Conservation (phyloP, 2,329 filamentous ascomycete genomes). For the Xylariaceae sp. region DNA sequence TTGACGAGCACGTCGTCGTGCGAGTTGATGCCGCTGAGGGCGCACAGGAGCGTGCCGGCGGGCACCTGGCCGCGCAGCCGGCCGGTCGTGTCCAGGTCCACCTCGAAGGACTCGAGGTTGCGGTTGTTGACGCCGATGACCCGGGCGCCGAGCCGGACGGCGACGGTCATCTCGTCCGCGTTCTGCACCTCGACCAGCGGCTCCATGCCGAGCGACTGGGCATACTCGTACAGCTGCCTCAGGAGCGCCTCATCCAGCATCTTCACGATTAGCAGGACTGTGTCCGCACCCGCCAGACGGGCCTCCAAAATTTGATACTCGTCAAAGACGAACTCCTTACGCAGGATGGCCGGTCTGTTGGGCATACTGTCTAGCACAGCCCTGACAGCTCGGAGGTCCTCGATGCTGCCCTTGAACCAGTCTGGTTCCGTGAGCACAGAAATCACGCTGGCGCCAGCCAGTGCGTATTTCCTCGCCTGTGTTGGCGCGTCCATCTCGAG, state of each 20-base stretch:
- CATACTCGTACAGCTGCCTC: slow-evolving; percentile 78
- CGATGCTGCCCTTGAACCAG: slow-evolving; percentile 98
- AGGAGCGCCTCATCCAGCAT: slow-evolving; percentile 79
- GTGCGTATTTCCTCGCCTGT: slow-evolving; percentile 85
- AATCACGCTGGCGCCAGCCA: slow-evolving; percentile 92
- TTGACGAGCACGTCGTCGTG: slow-evolving; percentile 84
- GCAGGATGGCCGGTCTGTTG: slow-evolving; percentile 81
- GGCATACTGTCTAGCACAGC: slow-evolving; percentile 86
- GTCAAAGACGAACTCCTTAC: slow-evolving; percentile 97
- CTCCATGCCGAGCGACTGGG: slow-evolving; percentile 87
- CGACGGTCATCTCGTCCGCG: slow-evolving; percentile 82
- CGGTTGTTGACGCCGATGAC: slow-evolving; percentile 98
- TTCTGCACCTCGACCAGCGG: slow-evolving; percentile 96
- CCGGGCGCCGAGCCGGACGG: slow-evolving; percentile 77
- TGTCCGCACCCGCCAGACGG: slow-evolving; percentile 85
- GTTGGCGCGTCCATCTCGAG: slow-evolving; percentile 79
- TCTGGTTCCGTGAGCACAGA: slow-evolving; percentile 97
- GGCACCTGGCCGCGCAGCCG: slow-evolving; percentile 82
- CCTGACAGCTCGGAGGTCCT: slow-evolving; percentile 80
- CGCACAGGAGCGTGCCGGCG: slow-evolving; percentile 79
- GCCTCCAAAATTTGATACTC: slow-evolving; percentile 98
- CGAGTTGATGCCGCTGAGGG: slow-evolving; percentile 86
- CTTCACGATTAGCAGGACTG: slow-evolving; percentile 92
- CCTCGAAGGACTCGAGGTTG: slow-evolving; percentile 92
- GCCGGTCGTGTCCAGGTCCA: slow-evolving; percentile 87